Base-by-base conservation (phyloP, 2,329 filamentous ascomycete genomes). In the Fusarium nodosum region DNA sequence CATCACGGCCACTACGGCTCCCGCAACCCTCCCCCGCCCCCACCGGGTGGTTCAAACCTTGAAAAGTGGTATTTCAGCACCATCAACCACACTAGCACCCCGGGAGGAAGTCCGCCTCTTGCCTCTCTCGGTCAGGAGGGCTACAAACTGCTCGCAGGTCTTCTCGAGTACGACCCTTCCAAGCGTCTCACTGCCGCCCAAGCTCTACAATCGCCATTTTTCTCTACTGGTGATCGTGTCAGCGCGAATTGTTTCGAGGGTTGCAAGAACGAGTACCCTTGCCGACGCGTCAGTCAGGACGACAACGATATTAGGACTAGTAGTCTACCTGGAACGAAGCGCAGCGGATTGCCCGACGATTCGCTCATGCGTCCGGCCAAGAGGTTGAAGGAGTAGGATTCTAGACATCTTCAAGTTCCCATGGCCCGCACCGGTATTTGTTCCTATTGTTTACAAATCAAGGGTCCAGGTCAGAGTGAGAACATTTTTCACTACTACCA, bases 271-370 rank as follows among this genome's bases (percentile, higher is more conserved):
- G 93, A 96, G 75, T 99, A 99, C 78, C 96, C 96, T 0, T 90
- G 94, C 75, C 87, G 96, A 10, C 88, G 95, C 50, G 94, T 99
- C 41, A 97, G 92, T 73, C 91, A 97, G 74, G 96, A 99, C 75
- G 94, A 97, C 77, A 97, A 97, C 74, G 96, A 98, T 79, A 97
- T 98, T 59, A 86, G 93, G n/a, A 94, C 93, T 1, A 90, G 91
- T 44, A 97, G 93, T 78, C 80, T 97, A 36, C 93, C 95, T 1
- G 96, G 95, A 0, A 97, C 94, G 0, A 98, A 98, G 82, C 85
- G 94, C 63, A 95, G 91, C 69, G 95, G 92, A 0, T 77, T 97
- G 41, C 92, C 91, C 0, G 95, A 98, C 75, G 95, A 97, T 54
- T 83, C 83, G 20, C 76, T 97, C n/a, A 83, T 90, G 45, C 80